Percentiles rank a stretch among this genome's conserved stretches.
These are phyloP conservation scores for Oryza longistaminata DNA, from an alignment of 176 grass and related monocot genomes.

Conservation along the genomic window DNA sequence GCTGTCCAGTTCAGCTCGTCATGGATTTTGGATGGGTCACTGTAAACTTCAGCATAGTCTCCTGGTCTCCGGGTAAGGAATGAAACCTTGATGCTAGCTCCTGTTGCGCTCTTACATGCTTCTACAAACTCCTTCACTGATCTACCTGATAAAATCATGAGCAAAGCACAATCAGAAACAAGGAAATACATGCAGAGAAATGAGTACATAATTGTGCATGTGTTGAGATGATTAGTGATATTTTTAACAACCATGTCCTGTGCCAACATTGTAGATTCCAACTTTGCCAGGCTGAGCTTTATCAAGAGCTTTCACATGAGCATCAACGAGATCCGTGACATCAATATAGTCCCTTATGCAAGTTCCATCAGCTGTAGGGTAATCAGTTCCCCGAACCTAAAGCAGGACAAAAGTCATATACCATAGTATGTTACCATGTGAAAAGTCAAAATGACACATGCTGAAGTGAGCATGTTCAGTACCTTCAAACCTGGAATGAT, in stretches of 20 bases:
- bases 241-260: constrained; percentile 66
- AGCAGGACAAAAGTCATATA: neutral
- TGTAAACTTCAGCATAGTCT: constrained; percentile 95
- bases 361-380: constrained; percentile 77
- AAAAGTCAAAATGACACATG: constrained; percentile 20
- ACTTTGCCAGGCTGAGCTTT: constrained; percentile 77
- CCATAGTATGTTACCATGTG: neutral
- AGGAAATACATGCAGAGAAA: neutral
- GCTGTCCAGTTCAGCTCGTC: constrained; percentile 87
- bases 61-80: constrained; percentile 75
- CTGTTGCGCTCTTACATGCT: constrained; percentile 87
- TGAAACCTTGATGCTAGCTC: constrained; percentile 69
- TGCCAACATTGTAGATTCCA: constrained; percentile 98
- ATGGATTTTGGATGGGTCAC: constrained; percentile 82
- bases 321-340: constrained; percentile 98
- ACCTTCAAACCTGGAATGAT: constrained; percentile 82
- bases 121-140: constrained; percentile 95
- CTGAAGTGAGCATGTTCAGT: constrained; percentile 1
- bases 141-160: constrained; percentile 66
- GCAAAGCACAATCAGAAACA: constrained; percentile 37
- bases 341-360: constrained; percentile 95
- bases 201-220: neutral
- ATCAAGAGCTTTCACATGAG: constrained; percentile 94
- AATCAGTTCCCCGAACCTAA: constrained; percentile 80
- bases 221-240: constrained; percentile 8